Base-by-base conservation (phyloP, 164 flowering plant genomes). In the Taxillus chinensis region DNA sequence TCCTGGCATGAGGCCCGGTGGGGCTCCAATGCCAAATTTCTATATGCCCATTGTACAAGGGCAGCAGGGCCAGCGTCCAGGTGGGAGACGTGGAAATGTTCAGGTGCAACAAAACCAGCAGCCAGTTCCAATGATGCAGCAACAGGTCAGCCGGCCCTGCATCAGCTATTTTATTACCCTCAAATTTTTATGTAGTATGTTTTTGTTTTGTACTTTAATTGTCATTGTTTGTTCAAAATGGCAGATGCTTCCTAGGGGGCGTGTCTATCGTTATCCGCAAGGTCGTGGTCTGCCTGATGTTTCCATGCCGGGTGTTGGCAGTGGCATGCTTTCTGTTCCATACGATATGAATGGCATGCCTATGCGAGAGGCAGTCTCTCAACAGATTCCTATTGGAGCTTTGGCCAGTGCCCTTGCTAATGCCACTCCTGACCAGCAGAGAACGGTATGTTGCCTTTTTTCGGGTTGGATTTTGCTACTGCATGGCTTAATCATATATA, bases 191-290 rank as follows among this genome's bases (percentile, higher is more conserved):
- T 5, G n/a, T 52, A 16, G 10, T 51, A 16, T 27, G 10, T 62
- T 3, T 9, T 53, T 4, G 5, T 46, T 61, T 14, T 17, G 5
- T 46, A 12, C 39, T 46, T 60, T 15, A 14, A 46, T 7, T 8
- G 27, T 62, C 2, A 52, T 49, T 6, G 40, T 41, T 40, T 3
- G 27, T 49, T 42, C 64, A n/a, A 57, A 57, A 27, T 48, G 7
- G 16, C 74, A 79, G 83, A 78, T 80, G 82, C 42, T 76, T 9
- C 81, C 84, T 2, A 74, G 82, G 62, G 81, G 84, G 7, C 71
- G 78, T 45, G 69, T 69, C 45, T 73, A 76, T 43, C 77, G 75
- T 3, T 78, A 76, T 52, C 82, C 79, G 39, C 80, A 77, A 40
- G 79, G 79, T 10, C 67, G 78, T 5, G 71, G 62, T 68, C 66